phyloP scores from a whole-genome alignment of 768 basidiomycete species.

The Holtermanniella nyarrowii region DNA sequence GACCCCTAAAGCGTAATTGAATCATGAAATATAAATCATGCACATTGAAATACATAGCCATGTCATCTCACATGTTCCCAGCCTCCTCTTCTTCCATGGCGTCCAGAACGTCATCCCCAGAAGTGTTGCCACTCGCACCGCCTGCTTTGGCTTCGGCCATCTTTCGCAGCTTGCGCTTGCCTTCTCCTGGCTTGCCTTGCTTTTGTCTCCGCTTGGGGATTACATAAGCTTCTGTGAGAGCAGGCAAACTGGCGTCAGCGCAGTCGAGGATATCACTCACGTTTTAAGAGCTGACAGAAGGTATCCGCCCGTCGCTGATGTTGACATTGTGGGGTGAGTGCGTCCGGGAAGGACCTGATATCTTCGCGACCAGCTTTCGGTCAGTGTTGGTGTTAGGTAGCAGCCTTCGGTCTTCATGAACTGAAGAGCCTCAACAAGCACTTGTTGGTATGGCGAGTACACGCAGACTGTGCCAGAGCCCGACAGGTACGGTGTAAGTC shows the following conservation, averaged over 20 bases:
- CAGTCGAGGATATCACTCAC: constrained; percentile 43
- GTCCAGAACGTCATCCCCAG: too few species aligned
- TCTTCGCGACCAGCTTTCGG: constrained; percentile 74
- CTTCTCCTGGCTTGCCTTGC: neutral
- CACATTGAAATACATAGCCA: neutral
- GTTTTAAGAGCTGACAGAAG: constrained; percentile 78
- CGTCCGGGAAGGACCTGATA: constrained; percentile 96
- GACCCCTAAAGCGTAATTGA: neutral
- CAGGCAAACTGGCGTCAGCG: neutral
- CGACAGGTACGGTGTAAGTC: constrained; percentile 61
- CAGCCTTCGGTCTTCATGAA: constrained; percentile 56
- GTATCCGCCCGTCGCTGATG: constrained; percentile 79
- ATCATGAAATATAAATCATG: neutral
- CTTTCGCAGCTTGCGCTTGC: neutral
- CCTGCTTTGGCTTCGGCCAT: neutral
- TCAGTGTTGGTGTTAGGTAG: constrained; percentile 67
- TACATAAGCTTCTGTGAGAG: neutral
- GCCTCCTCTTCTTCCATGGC: neutral
- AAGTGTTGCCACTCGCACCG: neutral
- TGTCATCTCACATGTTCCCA: neutral
- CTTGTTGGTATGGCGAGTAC: constrained; percentile 72
- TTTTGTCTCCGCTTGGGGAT: neutral
- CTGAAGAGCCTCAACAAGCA: constrained; percentile 65
- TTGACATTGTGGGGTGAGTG: constrained; percentile 89
- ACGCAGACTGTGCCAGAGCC: constrained; percentile 81